A percentile compares a stretch with the other conserved stretches of the same genome.
Evolutionary conservation across 2,329 filamentous ascomycete species (phyloP).

Genomic region (Alternaria angustiovoidea): DNA sequence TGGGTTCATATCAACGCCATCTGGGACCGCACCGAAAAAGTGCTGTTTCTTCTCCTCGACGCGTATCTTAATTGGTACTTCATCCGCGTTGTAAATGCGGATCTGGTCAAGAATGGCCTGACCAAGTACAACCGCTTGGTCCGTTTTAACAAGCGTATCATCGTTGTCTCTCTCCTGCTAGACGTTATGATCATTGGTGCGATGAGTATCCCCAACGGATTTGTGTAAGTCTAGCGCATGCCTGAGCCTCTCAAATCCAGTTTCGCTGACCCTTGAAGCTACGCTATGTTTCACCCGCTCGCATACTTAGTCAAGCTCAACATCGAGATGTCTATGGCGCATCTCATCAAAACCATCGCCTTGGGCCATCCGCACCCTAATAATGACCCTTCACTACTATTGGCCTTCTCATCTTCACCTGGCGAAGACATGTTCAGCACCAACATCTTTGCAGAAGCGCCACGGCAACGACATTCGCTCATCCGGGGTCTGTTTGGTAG

Average conservation of each 20-base stretch:
- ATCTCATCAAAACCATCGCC: conserved; percentile 51
- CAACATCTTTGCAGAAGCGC: conserved; percentile 10
- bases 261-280: conserved; percentile 31
- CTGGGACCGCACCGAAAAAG: conserved; percentile 41
- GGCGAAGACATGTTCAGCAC: background rate
- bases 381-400: background rate
- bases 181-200: conserved; percentile 52
- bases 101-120: conserved; percentile 38
- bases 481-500: conserved; percentile 18
- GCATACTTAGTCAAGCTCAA: conserved; percentile 58
- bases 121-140: conserved; percentile 38
- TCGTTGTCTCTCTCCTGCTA: conserved; percentile 36
- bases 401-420: conserved; percentile 6
- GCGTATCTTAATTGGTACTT: conserved; percentile 38
- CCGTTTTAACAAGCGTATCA: conserved; percentile 37
- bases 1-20: conserved; percentile 35
- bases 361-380: conserved; percentile 14
- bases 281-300: conserved; percentile 58
- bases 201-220: conserved; percentile 54
- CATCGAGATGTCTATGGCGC: conserved; percentile 46
- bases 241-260: background rate
- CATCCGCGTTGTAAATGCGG: conserved; percentile 32
- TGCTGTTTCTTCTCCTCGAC: conserved; percentile 35
- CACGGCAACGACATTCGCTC: conserved; percentile 11
- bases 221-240: conserved; percentile 42